Conservation (phyloP, 1,284 basidiomycete genomes). For the Microbotryum saponariae region DNA sequence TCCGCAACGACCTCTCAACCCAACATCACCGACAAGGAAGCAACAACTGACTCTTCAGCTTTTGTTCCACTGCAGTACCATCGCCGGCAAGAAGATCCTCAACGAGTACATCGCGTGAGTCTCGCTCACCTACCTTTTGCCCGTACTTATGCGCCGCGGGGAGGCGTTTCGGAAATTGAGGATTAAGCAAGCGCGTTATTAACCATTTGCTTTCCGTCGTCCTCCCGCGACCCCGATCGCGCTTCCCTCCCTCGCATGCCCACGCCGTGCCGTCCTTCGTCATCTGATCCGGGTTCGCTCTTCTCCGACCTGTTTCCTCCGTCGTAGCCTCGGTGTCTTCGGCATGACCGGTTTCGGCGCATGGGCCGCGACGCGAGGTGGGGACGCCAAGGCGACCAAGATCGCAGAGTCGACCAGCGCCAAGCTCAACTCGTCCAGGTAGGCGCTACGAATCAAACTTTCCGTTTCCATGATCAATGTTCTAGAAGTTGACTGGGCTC, state of each 20-base stretch:
- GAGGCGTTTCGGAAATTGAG: too few relatives aligned
- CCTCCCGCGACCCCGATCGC: too few relatives aligned
- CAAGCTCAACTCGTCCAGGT: constrained; percentile 15
- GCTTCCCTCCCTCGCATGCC: too few relatives aligned
- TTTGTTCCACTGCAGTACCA: constrained; percentile 9
- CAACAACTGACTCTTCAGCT: not conserved
- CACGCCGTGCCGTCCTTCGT: too few relatives aligned
- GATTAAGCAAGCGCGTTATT: not conserved
- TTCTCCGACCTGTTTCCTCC: not conserved
- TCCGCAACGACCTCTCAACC: too few relatives aligned
- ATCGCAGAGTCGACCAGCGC: constrained; percentile 2
- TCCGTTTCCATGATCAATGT: not conserved
- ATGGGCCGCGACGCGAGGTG: constrained; percentile 23
- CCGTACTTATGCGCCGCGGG: too few relatives aligned
- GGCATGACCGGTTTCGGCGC: constrained; percentile 19
- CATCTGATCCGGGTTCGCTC: too few relatives aligned
- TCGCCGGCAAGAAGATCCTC: constrained; percentile 32
- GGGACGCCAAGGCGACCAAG: constrained; percentile 4
- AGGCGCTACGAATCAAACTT: constrained; percentile 1
- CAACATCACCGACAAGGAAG: too few relatives aligned
- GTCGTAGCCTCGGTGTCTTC: constrained; percentile 26
- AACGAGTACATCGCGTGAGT: constrained; percentile 16
- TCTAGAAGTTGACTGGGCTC: not conserved
- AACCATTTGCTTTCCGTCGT: not conserved
- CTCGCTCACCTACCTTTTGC: not conserved